Evolutionary conservation across 192 early-diverging fungal genomes (phyloP), one percentile per base, ranked within the genome.

Genomic region (Allomyces macrogynus): DNA sequence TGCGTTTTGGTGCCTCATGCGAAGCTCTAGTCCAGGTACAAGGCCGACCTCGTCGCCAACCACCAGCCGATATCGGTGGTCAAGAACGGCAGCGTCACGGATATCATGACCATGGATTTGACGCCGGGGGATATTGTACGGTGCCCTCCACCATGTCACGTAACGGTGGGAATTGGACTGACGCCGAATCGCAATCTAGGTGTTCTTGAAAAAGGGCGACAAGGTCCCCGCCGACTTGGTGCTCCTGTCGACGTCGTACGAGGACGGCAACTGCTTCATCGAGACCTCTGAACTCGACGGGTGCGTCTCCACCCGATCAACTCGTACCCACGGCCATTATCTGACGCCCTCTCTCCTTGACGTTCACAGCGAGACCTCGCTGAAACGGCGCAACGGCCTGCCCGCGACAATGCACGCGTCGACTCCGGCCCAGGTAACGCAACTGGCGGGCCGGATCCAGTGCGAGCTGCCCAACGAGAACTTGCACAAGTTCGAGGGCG

Each of bases 231-330:
- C 78, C 0, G 81, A 83, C 63, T 70, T 74, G 43, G 70, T 83
- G 20, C 60, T 83, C 61, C 44, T 83, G 20, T 62, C 67, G 23
- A 71, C 73, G 11, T 71, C 66, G 22, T 75, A 70, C 65, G 77
- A 79, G 27, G 81, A 83, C 62, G 81, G 78, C 18, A 79, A 77
- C 4, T 77, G 74, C 63, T 83, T 79, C 62, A 71, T 83, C 43
- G 81, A 83, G 66, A 83, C 81, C n/a, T 73, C 79, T 0, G 78
- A 83, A 65, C 67, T 83, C 18, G 81, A 83, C 65, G 81, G 32
- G 32, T 40, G 32, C 32, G 32, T 40, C 32, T 40, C 7, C 32
- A 40, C 32, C 26, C 2, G 1, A 4, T 26, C 4, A 4, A 1
- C 26, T 26, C 26, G 26, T 4, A 4, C 26, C 2, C 26, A 4